Evolutionary conservation across 164 flowering plant species (phyloP), one percentile per base, ranked within the genome.

Genomic region (Tinospora cordifolia): DNA sequence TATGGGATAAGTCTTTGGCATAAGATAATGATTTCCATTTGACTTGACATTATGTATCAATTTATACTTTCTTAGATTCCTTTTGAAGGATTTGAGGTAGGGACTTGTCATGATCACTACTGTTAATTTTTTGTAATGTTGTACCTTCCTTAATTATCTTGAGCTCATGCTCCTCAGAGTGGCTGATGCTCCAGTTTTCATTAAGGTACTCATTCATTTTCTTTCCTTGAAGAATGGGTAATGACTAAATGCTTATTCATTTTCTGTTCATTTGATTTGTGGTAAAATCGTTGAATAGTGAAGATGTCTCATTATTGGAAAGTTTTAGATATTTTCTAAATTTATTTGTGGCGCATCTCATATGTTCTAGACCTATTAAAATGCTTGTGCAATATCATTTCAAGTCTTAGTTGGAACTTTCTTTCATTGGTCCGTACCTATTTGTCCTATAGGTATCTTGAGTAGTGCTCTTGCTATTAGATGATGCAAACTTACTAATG

Each of bases 11-110:
- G 46, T 8, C 46, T 41, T 41, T 41, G 3, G 46, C 46, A 11
- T 41, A 51, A 51, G 59, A 51, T 8, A 15, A 51, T 14, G 19
- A 7, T 51, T 51, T 17, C 19, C 59, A 15, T 51, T 51, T 51
- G 59, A 51, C 17, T 14, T 15, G 59, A 4, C 21, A n/a, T 17
- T 3, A 6, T 75, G 38, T 59, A 22, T n/a, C n/a, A n/a, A n/a
- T n/a, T n/a, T n/a, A n/a, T 60, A 71, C 26, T 51, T 30, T 38
- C 15, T 60, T 38, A 65, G 60, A 62, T 69, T 46, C 41, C 14
- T 39, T 57, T 9, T 49, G 44, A 47, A 34, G 24, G 51, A 25
- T 25, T 67, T 49, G 63, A 54, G 71, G 65, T 63, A 46, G 34
- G 49, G 41, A 9, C 41, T 59, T 27, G 58, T 26, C 44, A 38